Evolutionary conservation across 2,329 filamentous ascomycete genomes (phyloP).

Genomic region (Colletotrichum sp.): DNA sequence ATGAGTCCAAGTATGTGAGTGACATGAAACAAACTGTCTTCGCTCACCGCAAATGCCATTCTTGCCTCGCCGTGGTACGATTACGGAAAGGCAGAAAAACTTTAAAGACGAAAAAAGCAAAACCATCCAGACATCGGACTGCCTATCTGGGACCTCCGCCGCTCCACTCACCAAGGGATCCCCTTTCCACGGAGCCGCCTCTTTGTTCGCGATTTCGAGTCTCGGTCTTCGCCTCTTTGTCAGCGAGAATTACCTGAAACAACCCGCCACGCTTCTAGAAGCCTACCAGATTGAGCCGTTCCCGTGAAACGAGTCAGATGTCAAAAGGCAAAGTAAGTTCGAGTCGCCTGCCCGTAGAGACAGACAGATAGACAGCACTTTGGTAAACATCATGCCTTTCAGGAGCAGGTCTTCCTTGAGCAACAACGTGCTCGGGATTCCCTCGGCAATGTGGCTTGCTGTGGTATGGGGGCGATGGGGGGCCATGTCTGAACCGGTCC

Average conservation of each 20-base stretch:
- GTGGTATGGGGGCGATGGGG: background rate
- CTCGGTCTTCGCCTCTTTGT: background rate
- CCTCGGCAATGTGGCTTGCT: background rate
- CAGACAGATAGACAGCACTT: background rate
- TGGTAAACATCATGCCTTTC: background rate
- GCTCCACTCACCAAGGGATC: background rate
- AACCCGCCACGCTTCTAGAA: slow-evolving; percentile 13
- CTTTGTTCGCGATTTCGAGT: background rate
- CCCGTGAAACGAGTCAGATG: slow-evolving; percentile 9
- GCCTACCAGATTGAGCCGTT: slow-evolving; percentile 1
- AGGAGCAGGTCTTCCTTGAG: background rate
- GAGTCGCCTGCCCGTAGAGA: background rate
- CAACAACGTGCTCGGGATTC: background rate
- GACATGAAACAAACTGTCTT: slow-evolving; percentile 17
- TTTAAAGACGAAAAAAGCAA: background rate
- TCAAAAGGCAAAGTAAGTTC: background rate
- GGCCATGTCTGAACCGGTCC: background rate
- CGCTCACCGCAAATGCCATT: background rate
- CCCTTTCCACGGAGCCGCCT: background rate
- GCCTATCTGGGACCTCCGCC: background rate
- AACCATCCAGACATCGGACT: background rate
- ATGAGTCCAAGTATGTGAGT: background rate
- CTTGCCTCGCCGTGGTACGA: background rate
- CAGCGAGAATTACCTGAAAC: slow-evolving; percentile 2
- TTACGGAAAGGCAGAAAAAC: background rate